Evolutionary conservation across 2,329 filamentous ascomycete genomes (phyloP), one percentile per base, ranked within the genome.

Genomic region (Tolypocladium pustulatum): DNA sequence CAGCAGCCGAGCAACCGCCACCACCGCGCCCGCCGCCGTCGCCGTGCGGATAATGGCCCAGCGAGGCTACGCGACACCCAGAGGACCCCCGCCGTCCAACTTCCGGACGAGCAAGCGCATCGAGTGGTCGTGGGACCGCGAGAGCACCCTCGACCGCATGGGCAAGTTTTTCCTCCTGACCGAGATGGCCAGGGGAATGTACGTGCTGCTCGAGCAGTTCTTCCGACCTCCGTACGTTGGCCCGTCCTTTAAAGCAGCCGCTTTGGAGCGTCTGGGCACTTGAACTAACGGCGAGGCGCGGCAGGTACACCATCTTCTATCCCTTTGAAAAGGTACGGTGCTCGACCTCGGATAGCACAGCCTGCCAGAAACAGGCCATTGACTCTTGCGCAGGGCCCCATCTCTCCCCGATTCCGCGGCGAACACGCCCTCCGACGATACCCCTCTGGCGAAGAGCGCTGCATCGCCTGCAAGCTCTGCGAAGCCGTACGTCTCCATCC

Each of bases 381-480:
- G 57, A 71, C 61, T 58, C 56, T 22, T 38, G 6, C 1, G n/a
- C 61, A 85, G 83, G 94, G 94, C 54, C 94, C 94, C 61, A 97
- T 99, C 73, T 97, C 92, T 40, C 94, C 94, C 61, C 89, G 94
- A 67, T 99, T 99, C 86, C 90, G 94, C 75, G 94, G 94, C 73
- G 94, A 99, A 77, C 94, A 99, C 79, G 94, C 94, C 65, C 83
- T 99, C 64, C 87, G 94, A 75, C 86, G 94, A 71, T 99, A 99
- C 76, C 94, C 94, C 36, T 95, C 93, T 3, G 94, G 94, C 66
- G 94, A 99, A 79, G 94, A 99, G 81, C 89, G 94, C 68, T 99
- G 94, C 81, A 99, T 99, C 76, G 94, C 94, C 67, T 99, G 94
- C 89, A 99, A 99, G 82, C 87, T 99, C 60, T 99, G 94, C 79